Base-by-base conservation (phyloP, 2,329 filamentous ascomycete species). In the Aspergillus neoniger region DNA sequence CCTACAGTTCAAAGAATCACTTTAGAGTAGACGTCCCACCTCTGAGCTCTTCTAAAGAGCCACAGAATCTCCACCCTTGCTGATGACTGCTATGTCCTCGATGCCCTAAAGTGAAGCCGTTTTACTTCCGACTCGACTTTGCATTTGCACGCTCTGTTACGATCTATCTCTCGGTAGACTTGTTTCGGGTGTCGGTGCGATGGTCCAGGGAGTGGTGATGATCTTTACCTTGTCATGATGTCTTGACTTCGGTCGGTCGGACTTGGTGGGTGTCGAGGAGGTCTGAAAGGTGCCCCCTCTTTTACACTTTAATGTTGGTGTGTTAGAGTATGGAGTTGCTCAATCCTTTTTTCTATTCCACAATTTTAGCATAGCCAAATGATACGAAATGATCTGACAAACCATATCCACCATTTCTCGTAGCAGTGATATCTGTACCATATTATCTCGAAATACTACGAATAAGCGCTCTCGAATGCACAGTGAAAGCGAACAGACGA, bases 1-100 rank as follows among this genome's bases (percentile, higher is more conserved):
- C 44, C 61, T 58, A 73, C 72, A 80, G 77, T 80, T 79, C 78
- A 80, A 79, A 92, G 91, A 93, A 94, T 94, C 91, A 91, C 91
- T 96, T 96, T 96, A 93, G 92, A 96, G 92, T 93, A 88, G 85
- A 91, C 88, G 88, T 92, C 74, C 90, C 85, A 84, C 85, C 88
- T 91, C 91, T 95, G 89, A 91, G 88, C 89, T 94, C 86, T 87
- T 87, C 85, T 92, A 86, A 90, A 84, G 85, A 96, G 92, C 91
- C 86, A 92, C 90, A 94, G 89, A 92, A 82, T 83, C 86, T 87
- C 87, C 86, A 94, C 88, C 90, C 91, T 92, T 91, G 91, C 90
- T 91, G 91, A 96, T 95, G 91, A 96, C 79, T 80, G 66, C 72
- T 73, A 91, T 86, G 89, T 91, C 91, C 90, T 91, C 91, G 87